A percentile compares a stretch with the other conserved stretches of the same genome.
Evolutionary conservation across 2,329 filamentous ascomycete genomes (phyloP).

Genomic region (Beauveria caledonica): DNA sequence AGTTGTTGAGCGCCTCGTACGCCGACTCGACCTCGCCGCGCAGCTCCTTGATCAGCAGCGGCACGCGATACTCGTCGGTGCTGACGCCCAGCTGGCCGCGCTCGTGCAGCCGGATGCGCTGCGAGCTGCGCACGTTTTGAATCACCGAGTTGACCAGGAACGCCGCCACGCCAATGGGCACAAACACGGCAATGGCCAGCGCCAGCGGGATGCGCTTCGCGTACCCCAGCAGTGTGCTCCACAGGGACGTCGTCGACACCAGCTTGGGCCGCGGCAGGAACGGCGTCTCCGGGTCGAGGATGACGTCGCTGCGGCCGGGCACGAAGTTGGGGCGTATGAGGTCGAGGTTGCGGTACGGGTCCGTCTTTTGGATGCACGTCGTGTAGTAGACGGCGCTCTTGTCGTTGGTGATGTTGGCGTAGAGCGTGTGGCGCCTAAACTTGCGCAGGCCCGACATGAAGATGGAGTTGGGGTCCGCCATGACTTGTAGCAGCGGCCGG

Average conservation of each 20-base stretch:
- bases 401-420: conserved; percentile 85
- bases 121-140: conserved; percentile 66
- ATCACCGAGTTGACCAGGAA: conserved; percentile 70
- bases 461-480: conserved; percentile 76
- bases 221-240: conserved; percentile 23
- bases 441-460: conserved; percentile 71
- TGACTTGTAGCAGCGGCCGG: conserved; percentile 68
- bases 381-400: conserved; percentile 77
- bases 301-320: conserved; percentile 62
- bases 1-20: conserved; percentile 63
- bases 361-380: conserved; percentile 64
- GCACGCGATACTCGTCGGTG: conserved; percentile 64
- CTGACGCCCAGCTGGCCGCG: conserved; percentile 59
- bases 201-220: conserved; percentile 54
- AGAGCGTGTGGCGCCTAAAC: conserved; percentile 71
- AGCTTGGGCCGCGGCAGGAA: conserved; percentile 39
- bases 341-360: conserved; percentile 65
- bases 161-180: conserved; percentile 62
- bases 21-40: conserved; percentile 69
- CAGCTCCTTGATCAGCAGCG: conserved; percentile 66
- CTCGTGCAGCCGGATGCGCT: conserved; percentile 70
- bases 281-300: conserved; percentile 62
- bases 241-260: conserved; percentile 21
- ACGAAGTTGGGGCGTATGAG: conserved; percentile 66
- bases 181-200: conserved; percentile 56